A percentile compares a stretch with the other conserved stretches of the same genome.
Conservation (phyloP, 352 stramenopile genomes). For the Phytophthora pluvialis region DNA sequence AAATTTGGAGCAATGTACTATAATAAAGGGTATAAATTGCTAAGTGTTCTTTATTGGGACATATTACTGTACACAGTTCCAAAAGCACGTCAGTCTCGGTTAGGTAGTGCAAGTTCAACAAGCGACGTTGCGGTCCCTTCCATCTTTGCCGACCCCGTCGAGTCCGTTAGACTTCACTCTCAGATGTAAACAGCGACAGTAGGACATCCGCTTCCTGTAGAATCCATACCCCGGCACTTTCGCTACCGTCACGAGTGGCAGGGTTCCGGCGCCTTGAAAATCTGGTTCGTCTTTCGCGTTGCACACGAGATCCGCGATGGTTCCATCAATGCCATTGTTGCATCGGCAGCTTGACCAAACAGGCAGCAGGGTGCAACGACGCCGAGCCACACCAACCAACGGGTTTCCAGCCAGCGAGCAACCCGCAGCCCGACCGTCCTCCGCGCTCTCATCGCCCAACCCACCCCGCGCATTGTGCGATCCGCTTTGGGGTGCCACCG, state of each 20-base stretch:
- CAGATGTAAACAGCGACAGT: neutral
- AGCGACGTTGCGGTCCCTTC: conserved; percentile 25
- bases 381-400: conserved; percentile 2
- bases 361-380: conserved; percentile 12
- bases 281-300: conserved; percentile 36
- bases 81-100: conserved; percentile 36
- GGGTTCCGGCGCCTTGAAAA: conserved; percentile 24
- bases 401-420: conserved; percentile 7
- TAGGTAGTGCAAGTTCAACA: conserved; percentile 41
- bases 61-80: conserved; percentile 19
- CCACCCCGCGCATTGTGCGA: conserved; percentile 16
- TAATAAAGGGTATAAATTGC: too few relatives aligned
- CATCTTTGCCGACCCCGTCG: neutral
- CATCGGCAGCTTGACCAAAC: conserved; percentile 33
- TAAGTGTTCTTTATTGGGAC: too few relatives aligned
- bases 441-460: conserved; percentile 39
- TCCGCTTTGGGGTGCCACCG: conserved; percentile 18
- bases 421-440: conserved; percentile 24
- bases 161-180: conserved; percentile 7
- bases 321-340: conserved; percentile 30
- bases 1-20: too few relatives aligned
- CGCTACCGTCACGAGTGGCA: conserved; percentile 1
- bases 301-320: conserved; percentile 15
- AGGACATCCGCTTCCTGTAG: neutral
- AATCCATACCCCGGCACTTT: conserved; percentile 4